Evolutionary conservation across 495 filamentous ascomycete genomes (phyloP).

Genomic region (Penicillium parvum): DNA sequence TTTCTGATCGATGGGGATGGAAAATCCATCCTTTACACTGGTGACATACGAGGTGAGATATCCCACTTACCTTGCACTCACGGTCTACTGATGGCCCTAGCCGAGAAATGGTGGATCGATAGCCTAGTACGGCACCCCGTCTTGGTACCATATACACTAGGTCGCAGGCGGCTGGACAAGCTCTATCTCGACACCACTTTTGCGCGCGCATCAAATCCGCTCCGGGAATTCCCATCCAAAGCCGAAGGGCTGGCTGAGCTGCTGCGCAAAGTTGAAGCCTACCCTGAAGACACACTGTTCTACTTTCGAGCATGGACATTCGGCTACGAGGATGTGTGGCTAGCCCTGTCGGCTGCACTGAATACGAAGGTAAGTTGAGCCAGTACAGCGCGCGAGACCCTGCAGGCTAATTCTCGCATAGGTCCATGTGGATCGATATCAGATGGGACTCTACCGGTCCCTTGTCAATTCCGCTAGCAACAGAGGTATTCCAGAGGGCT

Average conservation of each 20-base stretch:
- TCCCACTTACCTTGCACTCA: not conserved
- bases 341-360: constrained; percentile 68
- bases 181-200: constrained; percentile 91
- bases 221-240: constrained; percentile 51
- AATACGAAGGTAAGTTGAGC: constrained; percentile 52
- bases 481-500: constrained; percentile 50
- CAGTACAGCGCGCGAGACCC: not conserved
- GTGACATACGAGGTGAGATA: constrained; percentile 74
- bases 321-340: constrained; percentile 90
- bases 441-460: constrained; percentile 66
- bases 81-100: constrained; percentile 25
- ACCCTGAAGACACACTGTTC: constrained; percentile 73
- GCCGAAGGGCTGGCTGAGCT: constrained; percentile 74
- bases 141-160: constrained; percentile 69
- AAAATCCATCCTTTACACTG: constrained; percentile 82
- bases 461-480: constrained; percentile 38
- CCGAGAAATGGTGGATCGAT: constrained; percentile 65
- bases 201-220: constrained; percentile 42
- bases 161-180: constrained; percentile 62
- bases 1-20: constrained; percentile 78
- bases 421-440: constrained; percentile 83
- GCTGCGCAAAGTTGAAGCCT: constrained; percentile 59
- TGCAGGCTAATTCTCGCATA: constrained; percentile 19
- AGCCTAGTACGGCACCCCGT: constrained; percentile 64
- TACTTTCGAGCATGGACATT: constrained; percentile 92